A percentile compares a stretch with the other conserved stretches of the same genome.
These are phyloP conservation scores for Wickerhamomyces subpelliculosus DNA, from an alignment of 805 yeast species.

Conservation along the genomic window DNA sequence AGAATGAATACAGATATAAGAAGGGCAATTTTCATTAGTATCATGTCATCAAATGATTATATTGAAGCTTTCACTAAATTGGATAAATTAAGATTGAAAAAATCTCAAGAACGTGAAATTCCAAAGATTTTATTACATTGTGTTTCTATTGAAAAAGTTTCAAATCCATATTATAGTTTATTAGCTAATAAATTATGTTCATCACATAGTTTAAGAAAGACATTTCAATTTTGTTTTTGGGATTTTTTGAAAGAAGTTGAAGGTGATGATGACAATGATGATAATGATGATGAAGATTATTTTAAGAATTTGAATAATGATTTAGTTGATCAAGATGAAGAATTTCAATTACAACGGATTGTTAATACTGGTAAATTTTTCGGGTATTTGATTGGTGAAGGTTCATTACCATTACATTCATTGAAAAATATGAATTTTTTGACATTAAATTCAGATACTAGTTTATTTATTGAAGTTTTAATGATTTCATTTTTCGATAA, in stretches of 20 bases:
- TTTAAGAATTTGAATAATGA: constrained; percentile 22
- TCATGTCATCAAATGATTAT: constrained; percentile 93
- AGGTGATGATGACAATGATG: constrained; percentile 38
- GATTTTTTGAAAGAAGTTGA: constrained; percentile 73
- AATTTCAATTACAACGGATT: constrained; percentile 47
- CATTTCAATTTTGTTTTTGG: constrained; percentile 89
- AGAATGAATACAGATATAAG: constrained; percentile 95
- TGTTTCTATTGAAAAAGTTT: constrained; percentile 70
- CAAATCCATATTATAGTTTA: constrained; percentile 85
- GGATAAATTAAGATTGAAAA: constrained; percentile 72
- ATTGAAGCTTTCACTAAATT: constrained; percentile 79
- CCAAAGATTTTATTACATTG: constrained; percentile 85
- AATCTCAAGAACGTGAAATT: constrained; percentile 77
- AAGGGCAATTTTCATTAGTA: constrained; percentile 86
- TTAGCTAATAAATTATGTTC: constrained; percentile 74
- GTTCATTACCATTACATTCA: constrained; percentile 64
- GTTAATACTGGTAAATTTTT: constrained; percentile 76
- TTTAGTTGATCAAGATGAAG: constrained; percentile 40
- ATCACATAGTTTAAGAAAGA: constrained; percentile 66
- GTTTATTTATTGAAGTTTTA: constrained; percentile 66
- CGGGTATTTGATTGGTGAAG: constrained; percentile 70
- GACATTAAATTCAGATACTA: constrained; percentile 50
- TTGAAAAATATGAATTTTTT: constrained; percentile 70
- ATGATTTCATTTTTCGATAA: constrained; percentile 61
- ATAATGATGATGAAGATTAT: constrained; percentile 24